Conservation (phyloP, 2,329 filamentous ascomycete genomes). For the Tolypocladium pustulatum region DNA sequence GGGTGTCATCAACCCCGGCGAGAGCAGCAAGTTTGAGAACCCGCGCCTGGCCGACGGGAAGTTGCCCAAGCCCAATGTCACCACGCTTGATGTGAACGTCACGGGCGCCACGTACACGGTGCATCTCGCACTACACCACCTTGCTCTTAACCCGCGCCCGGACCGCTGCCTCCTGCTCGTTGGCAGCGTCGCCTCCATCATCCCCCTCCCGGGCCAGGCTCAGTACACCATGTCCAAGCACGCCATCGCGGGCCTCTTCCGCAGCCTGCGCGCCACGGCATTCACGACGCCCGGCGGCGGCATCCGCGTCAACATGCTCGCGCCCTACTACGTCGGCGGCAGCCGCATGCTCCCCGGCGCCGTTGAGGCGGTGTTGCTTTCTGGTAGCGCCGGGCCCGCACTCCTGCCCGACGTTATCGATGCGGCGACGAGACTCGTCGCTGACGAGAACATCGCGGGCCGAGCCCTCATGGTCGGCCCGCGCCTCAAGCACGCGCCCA, state of each 20-base stretch:
- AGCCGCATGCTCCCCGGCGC: conserved; percentile 40
- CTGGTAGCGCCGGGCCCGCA: conserved; percentile 39
- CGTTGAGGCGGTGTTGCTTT: conserved; percentile 37
- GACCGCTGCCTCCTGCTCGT: conserved; percentile 54
- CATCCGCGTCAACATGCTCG: conserved; percentile 54
- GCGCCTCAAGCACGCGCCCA: conserved; percentile 27
- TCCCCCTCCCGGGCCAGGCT: conserved; percentile 29
- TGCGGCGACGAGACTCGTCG: conserved; percentile 50
- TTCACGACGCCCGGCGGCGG: conserved; percentile 11
- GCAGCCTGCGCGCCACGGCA: conserved; percentile 41
- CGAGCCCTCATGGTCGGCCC: conserved; percentile 48
- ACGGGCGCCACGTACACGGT: conserved; percentile 54
- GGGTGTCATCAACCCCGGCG: conserved; percentile 36
- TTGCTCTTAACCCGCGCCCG: conserved; percentile 10
- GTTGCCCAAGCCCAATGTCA: conserved; percentile 35
- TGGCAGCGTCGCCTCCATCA: conserved; percentile 48
- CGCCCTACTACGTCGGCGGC: conserved; percentile 55
- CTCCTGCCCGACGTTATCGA: conserved; percentile 50
- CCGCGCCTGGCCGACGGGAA: conserved; percentile 31
- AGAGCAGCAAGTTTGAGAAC: conserved; percentile 31
- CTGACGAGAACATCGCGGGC: conserved; percentile 46
- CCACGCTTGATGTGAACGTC: conserved; percentile 51
- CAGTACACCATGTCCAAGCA: conserved; percentile 57
- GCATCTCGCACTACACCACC: conserved; percentile 47
- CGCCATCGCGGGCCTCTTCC: conserved; percentile 54